Evolutionary conservation across 805 yeast genomes (phyloP).

Genomic region (Diddensiella caesifluorescens): DNA sequence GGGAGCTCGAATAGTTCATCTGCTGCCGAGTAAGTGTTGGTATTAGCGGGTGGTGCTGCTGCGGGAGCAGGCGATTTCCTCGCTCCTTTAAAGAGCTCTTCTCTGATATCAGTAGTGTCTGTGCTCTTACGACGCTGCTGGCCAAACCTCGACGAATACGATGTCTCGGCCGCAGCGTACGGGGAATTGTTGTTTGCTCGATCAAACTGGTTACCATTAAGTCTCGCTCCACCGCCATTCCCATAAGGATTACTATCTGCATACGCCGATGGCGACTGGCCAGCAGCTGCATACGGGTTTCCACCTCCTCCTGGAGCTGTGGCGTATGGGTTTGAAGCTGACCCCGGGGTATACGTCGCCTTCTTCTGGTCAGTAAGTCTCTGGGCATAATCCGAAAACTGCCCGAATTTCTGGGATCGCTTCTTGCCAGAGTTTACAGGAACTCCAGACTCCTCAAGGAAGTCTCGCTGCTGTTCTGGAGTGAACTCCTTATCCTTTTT

Average conservation of each 20-base stretch:
- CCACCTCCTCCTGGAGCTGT: neutral
- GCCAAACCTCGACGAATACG: constrained; percentile 21
- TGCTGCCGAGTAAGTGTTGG: constrained; percentile 15
- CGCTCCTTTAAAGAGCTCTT: constrained; percentile 28
- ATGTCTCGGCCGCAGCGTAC: constrained; percentile 19
- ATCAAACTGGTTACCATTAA: constrained; percentile 3
- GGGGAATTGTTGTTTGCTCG: constrained; percentile 11
- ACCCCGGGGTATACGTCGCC: constrained; percentile 19
- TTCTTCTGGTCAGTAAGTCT: constrained; percentile 34
- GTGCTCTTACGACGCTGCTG: constrained; percentile 20
- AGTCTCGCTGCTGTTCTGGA: constrained; percentile 41
- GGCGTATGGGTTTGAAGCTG: neutral
- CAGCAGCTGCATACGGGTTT: constrained; percentile 13
- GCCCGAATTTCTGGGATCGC: constrained; percentile 47
- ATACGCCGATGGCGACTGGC: neutral
- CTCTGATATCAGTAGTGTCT: constrained; percentile 18
- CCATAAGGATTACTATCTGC: constrained; percentile 6
- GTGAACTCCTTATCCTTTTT: constrained; percentile 49
- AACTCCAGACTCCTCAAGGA: constrained; percentile 39
- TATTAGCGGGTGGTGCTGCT: constrained; percentile 7
- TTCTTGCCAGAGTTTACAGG: constrained; percentile 35
- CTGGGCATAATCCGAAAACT: constrained; percentile 45
- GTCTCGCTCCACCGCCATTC: neutral
- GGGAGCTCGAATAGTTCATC: constrained; percentile 29
- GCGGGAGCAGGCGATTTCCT: constrained; percentile 4